phyloP scores from a whole-genome alignment of 2,329 filamentous ascomycete species.

The Ampelomyces quisqualis region DNA sequence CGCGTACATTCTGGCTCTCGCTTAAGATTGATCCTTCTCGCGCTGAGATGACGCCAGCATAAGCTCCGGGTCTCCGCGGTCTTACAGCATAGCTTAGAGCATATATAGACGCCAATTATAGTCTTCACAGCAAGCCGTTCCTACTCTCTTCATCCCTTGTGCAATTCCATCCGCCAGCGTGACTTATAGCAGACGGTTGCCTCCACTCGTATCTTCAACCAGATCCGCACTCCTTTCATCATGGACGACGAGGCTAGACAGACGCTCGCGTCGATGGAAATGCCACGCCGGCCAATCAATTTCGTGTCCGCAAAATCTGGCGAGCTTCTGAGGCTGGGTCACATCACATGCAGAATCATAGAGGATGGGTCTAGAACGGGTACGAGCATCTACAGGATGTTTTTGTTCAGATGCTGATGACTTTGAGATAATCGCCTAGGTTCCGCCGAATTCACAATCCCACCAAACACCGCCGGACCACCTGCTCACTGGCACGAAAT shows the following conservation, averaged over 20 bases:
- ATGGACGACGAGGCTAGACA: constrained; percentile 43
- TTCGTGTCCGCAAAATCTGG: constrained; percentile 52
- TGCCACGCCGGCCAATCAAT: constrained; percentile 50
- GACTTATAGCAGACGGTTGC: not conserved
- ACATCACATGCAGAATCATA: constrained; percentile 53
- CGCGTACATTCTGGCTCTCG: not conserved
- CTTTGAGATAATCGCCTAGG: constrained; percentile 51
- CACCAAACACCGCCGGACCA: constrained; percentile 50
- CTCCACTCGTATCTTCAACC: not conserved
- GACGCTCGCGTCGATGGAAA: constrained; percentile 38
- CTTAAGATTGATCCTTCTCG: not conserved
- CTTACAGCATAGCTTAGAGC: not conserved
- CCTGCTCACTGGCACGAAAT: constrained; percentile 58
- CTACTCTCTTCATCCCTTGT: not conserved
- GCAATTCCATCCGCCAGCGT: not conserved
- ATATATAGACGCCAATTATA: constrained; percentile 8
- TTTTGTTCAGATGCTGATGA: not conserved
- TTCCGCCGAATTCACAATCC: constrained; percentile 52
- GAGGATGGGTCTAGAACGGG: constrained; percentile 55
- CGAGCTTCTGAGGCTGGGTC: constrained; percentile 53
- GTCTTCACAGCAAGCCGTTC: not conserved
- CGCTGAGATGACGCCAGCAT: too few species aligned
- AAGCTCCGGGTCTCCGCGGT: constrained; percentile 30
- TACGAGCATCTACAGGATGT: constrained; percentile 16
- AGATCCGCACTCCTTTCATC: not conserved